Percentiles rank a stretch among this genome's conserved stretches.
Evolutionary conservation across 2,329 filamentous ascomycete species (phyloP).

Genomic region (Alternaria ethzedia): DNA sequence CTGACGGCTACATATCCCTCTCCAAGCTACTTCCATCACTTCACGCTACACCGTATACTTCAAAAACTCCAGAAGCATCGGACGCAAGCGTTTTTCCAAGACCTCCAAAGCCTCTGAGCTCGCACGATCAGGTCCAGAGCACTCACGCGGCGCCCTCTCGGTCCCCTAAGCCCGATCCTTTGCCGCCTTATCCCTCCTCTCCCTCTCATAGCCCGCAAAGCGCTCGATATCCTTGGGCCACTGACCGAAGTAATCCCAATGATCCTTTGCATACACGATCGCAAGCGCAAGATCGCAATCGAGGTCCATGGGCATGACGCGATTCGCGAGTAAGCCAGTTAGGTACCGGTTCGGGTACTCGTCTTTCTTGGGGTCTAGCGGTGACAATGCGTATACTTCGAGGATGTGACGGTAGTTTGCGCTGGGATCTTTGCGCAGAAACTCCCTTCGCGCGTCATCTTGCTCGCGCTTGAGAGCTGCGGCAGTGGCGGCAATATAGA

Average conservation of each 20-base stretch:
- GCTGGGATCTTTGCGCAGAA: constrained; percentile 9
- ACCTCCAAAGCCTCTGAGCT: not conserved
- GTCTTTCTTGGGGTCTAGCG: not conserved
- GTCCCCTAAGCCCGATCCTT: not conserved
- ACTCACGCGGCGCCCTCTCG: not conserved
- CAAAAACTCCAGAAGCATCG: not conserved
- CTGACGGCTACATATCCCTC: not conserved
- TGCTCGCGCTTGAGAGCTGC: constrained; percentile 1
- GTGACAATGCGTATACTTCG: constrained; percentile 1
- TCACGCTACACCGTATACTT: not conserved
- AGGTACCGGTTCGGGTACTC: constrained; percentile 7
- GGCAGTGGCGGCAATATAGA: not conserved
- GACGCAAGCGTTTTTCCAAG: not conserved
- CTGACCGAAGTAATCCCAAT: constrained; percentile 16
- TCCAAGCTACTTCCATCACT: not conserved
- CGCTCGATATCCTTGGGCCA: not conserved
- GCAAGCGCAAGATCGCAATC: constrained; percentile 13
- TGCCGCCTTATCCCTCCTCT: not conserved
- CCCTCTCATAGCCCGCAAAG: not conserved
- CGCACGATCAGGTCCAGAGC: not conserved
- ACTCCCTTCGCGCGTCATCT: not conserved
- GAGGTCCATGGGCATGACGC: constrained; percentile 4
- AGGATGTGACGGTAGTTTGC: constrained; percentile 14
- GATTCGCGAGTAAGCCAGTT: constrained; percentile 13
- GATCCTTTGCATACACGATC: constrained; percentile 14